Percentiles rank a stretch among this genome's conserved stretches.
phyloP scores from a whole-genome alignment of 2,329 filamentous ascomycete species.

The Microcyclospora pomicola region DNA sequence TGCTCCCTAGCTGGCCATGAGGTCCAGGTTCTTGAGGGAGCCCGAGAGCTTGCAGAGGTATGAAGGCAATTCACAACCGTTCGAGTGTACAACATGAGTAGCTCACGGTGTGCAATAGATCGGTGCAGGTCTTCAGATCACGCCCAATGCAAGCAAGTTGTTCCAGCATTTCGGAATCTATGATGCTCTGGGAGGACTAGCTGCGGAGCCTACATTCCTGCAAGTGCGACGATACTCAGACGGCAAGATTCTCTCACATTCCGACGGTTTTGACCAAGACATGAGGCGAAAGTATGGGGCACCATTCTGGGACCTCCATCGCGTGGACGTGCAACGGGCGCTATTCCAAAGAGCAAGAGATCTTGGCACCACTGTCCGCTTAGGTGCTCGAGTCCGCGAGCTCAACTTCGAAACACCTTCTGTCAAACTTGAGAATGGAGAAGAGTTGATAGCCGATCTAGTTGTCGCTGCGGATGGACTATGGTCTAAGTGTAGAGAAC shows the following conservation, averaged over 20 bases:
- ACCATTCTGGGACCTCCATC: conserved; percentile 47
- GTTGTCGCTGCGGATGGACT: conserved; percentile 52
- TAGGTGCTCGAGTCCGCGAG: conserved; percentile 34
- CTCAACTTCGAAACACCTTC: conserved; percentile 37
- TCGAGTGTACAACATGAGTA: not conserved
- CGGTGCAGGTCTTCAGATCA: conserved; percentile 41
- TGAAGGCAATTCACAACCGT: not conserved
- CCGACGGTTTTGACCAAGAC: conserved; percentile 39
- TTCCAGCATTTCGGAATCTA: conserved; percentile 39
- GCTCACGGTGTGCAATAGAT: conserved; percentile 21
- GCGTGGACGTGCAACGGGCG: conserved; percentile 45
- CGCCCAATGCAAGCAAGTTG: conserved; percentile 25
- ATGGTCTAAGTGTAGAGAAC: conserved; percentile 44
- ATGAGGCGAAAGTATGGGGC: conserved; percentile 42
- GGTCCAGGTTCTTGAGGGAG: conserved; percentile 22
- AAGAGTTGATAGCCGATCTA: conserved; percentile 36
- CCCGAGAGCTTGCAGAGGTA: conserved; percentile 29
- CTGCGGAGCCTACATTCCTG: conserved; percentile 34
- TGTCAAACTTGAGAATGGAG: conserved; percentile 29
- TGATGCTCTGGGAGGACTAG: conserved; percentile 25
- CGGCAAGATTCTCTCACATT: conserved; percentile 33
- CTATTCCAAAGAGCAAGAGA: conserved; percentile 38
- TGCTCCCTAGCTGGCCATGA: conserved; percentile 20
- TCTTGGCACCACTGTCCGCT: conserved; percentile 38
- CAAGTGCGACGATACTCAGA: conserved; percentile 41